phyloP scores from a whole-genome alignment of 2,329 filamentous ascomycete genomes.

The Coniella lustricola region DNA sequence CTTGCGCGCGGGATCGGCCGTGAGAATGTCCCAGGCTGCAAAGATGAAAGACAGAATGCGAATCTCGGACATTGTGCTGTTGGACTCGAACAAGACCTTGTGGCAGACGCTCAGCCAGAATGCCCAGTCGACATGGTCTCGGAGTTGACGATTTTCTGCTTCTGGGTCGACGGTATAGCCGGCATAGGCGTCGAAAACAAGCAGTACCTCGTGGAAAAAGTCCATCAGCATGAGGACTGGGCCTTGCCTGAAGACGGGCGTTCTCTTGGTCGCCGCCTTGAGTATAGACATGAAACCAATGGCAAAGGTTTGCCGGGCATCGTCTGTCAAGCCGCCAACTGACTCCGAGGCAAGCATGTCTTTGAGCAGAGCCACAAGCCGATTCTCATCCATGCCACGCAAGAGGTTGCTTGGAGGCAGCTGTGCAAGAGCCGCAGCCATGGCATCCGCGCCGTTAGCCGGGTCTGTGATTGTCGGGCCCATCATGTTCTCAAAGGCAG shows the following conservation, averaged over 20 bases:
- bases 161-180: conserved; percentile 24
- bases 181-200: conserved; percentile 48
- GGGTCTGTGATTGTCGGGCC: conserved; percentile 38
- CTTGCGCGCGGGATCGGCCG: conserved; percentile 60
- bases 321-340: conserved; percentile 25
- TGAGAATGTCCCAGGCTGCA: conserved; percentile 68
- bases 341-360: conserved; percentile 60
- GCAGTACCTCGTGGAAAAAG: conserved; percentile 75
- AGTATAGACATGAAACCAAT: conserved; percentile 67
- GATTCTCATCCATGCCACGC: conserved; percentile 81
- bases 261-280: conserved; percentile 66
- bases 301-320: conserved; percentile 62
- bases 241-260: conserved; percentile 72
- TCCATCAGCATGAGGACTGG: conserved; percentile 89
- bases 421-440: conserved; percentile 55
- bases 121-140: conserved; percentile 60
- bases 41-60: conserved; percentile 77
- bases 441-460: conserved; percentile 54
- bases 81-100: conserved; percentile 65
- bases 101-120: conserved; percentile 82
- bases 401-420: conserved; percentile 60
- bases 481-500: conserved; percentile 39
- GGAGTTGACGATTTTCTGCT: background rate
- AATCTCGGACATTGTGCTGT: conserved; percentile 87
- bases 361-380: conserved; percentile 72